Evolutionary conservation across 495 filamentous ascomycete species (phyloP).

Genomic region (Penicillium atrosanguineum): DNA sequence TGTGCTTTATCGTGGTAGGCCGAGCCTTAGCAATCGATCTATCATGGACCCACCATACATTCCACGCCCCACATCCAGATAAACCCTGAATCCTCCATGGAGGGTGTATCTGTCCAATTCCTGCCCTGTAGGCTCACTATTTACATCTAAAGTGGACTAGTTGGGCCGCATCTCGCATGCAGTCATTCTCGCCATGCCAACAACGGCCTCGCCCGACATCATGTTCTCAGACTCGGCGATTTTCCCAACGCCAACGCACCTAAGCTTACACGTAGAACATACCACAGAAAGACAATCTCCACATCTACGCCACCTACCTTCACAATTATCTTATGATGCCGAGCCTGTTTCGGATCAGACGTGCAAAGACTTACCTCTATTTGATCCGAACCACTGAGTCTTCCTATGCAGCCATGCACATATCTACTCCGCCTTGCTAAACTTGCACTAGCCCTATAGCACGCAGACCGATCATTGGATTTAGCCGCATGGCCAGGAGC

Average conservation of each 20-base stretch:
- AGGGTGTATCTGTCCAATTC: not conserved
- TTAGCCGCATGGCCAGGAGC: not conserved
- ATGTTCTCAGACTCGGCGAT: not conserved
- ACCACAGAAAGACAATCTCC: not conserved
- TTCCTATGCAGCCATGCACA: constrained; percentile 11
- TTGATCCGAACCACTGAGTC: constrained; percentile 1
- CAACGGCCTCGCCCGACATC: not conserved
- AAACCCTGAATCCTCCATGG: not conserved
- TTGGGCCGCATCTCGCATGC: not conserved
- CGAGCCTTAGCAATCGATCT: not conserved
- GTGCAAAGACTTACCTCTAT: constrained; percentile 1
- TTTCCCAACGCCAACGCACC: not conserved
- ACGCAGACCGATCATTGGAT: constrained; percentile 3
- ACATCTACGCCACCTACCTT: not conserved
- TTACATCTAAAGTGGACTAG: not conserved
- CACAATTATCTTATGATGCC: not conserved
- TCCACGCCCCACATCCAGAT: constrained; percentile 1
- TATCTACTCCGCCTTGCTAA: constrained; percentile 2
- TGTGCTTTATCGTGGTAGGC: constrained; percentile 1
- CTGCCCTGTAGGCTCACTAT: not conserved
- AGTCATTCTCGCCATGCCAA: not conserved
- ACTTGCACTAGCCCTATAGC: not conserved
- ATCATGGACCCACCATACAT: not conserved
- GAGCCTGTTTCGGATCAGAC: not conserved
- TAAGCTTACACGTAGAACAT: not conserved